Conservation (phyloP, 1,284 basidiomycete genomes). For the Bondarzewia mesenterica region DNA sequence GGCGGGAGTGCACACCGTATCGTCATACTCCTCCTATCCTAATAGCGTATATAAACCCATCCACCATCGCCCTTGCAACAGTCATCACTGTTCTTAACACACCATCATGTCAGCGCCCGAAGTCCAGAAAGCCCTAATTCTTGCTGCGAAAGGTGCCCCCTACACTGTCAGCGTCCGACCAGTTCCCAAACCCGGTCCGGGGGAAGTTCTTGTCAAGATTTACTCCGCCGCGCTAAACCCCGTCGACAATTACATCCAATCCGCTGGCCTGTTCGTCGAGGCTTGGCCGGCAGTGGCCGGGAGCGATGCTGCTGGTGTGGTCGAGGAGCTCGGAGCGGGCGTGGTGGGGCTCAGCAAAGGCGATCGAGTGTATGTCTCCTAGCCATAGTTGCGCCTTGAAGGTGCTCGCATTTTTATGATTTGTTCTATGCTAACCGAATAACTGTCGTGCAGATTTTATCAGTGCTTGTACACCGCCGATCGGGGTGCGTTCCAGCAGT, state of each 20-base stretch:
- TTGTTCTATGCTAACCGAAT: no score
- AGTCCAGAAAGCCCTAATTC: conserved; percentile 19
- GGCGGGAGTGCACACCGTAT: no score
- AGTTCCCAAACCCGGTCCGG: conserved; percentile 26
- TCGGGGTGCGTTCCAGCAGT: conserved; percentile 20
- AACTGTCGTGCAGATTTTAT: conserved; percentile 9
- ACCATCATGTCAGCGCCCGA: not conserved
- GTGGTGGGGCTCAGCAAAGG: conserved; percentile 28
- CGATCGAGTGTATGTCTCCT: conserved; percentile 27
- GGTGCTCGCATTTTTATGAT: not conserved
- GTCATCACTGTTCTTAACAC: not conserved
- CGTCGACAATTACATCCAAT: conserved; percentile 29
- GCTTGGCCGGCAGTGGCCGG: conserved; percentile 33
- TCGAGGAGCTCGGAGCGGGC: conserved; percentile 28
- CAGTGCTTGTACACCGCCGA: conserved; percentile 9
- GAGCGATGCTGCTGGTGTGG: conserved; percentile 33
- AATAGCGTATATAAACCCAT: no score
- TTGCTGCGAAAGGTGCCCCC: conserved; percentile 14
- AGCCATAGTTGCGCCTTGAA: not conserved
- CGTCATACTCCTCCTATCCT: no score
- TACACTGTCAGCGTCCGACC: conserved; percentile 13
- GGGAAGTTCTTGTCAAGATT: conserved; percentile 32
- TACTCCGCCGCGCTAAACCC: conserved; percentile 35
- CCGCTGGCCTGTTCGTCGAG: conserved; percentile 22
- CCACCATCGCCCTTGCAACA: no score